phyloP scores from a whole-genome alignment of 2,329 filamentous ascomycete genomes.

The Talaromyces sp. region DNA sequence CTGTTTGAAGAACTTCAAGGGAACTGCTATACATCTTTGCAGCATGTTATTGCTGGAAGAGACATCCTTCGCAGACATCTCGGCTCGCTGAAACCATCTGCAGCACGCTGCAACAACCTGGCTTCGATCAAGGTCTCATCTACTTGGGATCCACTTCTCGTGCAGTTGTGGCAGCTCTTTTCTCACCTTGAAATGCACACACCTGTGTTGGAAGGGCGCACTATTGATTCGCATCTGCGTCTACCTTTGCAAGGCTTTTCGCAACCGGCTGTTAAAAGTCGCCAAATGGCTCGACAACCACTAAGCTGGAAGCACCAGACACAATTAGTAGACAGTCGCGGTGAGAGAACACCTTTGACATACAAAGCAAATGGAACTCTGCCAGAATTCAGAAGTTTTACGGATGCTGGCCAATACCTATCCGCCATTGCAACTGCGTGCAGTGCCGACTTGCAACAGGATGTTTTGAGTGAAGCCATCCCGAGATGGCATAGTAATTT shows the following conservation, averaged over 20 bases:
- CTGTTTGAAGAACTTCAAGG: constrained; percentile 8
- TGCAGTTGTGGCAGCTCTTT: constrained; percentile 2
- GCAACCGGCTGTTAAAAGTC: neutral
- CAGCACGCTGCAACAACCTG: neutral
- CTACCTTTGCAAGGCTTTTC: constrained; percentile 2
- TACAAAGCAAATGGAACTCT: neutral
- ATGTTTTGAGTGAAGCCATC: neutral
- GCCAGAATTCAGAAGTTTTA: constrained; percentile 1
- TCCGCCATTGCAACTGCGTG: neutral
- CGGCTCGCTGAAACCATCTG: neutral
- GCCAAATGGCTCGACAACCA: neutral
- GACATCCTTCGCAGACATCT: constrained; percentile 1
- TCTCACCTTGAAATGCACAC: constrained; percentile 3
- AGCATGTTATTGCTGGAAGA: constrained; percentile 3
- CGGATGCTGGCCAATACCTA: neutral
- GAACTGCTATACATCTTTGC: constrained; percentile 4
- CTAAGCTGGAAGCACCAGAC: neutral
- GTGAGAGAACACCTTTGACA: neutral
- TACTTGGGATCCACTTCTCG: constrained; percentile 2
- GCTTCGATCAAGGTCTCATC: neutral
- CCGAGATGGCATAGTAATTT: constrained; percentile 2
- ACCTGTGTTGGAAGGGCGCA: neutral
- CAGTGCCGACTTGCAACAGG: neutral
- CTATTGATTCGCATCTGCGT: constrained; percentile 1
- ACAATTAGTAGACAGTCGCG: neutral